These are phyloP conservation scores for Neurospora sp. DNA, from an alignment of 495 filamentous ascomycete species.

Conservation along the genomic window DNA sequence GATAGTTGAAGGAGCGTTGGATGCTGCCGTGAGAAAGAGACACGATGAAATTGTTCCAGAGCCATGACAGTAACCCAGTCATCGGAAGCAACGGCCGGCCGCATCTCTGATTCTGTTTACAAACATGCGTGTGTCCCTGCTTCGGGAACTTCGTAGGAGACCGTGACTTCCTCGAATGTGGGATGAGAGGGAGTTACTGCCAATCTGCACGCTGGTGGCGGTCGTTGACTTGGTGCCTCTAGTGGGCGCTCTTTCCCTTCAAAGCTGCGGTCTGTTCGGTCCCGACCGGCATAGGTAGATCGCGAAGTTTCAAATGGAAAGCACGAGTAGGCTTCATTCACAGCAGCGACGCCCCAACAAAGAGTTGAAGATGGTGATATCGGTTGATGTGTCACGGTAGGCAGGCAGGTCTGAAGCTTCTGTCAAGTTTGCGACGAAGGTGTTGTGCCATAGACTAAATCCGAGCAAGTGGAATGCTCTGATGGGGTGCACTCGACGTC, in stretches of 20 bases:
- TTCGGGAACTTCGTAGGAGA: neutral
- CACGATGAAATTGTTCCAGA: neutral
- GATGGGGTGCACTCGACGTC: neutral
- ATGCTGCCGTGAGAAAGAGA: neutral
- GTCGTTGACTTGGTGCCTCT: neutral
- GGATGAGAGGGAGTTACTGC: neutral
- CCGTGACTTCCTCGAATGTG: neutral
- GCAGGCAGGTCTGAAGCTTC: neutral
- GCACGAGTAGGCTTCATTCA: neutral
- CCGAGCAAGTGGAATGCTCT: neutral
- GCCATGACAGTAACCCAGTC: neutral
- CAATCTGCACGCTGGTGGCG: neutral
- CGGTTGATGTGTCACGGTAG: neutral
- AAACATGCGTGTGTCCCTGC: neutral
- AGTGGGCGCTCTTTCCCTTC: neutral
- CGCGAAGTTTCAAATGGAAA: neutral
- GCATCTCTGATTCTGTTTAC: neutral
- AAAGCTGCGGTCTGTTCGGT: neutral
- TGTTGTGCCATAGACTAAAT: neutral
- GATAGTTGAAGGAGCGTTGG: neutral
- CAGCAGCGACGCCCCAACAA: neutral
- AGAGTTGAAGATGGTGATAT: neutral
- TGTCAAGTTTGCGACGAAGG: neutral
- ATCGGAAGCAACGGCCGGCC: neutral
- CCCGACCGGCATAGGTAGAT: neutral